These are phyloP conservation scores for Cladosporium sp. DNA, from an alignment of 2,329 filamentous ascomycete species.

Conservation along the genomic window DNA sequence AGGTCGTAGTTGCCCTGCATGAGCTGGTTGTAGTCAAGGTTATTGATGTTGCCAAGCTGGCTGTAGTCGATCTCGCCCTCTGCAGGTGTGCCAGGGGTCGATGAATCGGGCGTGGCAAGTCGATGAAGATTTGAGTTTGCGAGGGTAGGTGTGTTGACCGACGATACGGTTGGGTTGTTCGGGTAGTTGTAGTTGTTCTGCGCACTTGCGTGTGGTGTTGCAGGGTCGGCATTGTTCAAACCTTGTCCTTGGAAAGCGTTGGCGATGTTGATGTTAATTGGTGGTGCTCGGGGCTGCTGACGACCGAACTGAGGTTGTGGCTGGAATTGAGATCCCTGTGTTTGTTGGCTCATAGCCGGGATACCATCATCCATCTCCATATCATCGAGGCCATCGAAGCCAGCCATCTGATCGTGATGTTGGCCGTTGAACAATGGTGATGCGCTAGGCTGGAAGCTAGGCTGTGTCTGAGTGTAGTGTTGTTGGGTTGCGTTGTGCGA, in stretches of 20 bases:
- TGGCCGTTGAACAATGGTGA: constrained; percentile 37
- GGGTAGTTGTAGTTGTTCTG: constrained; percentile 67
- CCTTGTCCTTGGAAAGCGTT: constrained; percentile 68
- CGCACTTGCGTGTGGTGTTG: constrained; percentile 73
- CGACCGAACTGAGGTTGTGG: constrained; percentile 55
- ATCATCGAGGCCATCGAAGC: constrained; percentile 68
- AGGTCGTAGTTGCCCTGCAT: constrained; percentile 43
- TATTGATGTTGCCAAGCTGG: constrained; percentile 41
- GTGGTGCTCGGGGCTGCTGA: constrained; percentile 60
- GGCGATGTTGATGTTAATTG: constrained; percentile 78
- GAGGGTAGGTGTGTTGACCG: constrained; percentile 91
- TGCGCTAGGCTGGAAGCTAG: constrained; percentile 20
- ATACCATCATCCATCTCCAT: constrained; percentile 95
- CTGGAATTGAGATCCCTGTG: constrained; percentile 43
- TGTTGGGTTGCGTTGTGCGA: constrained; percentile 29
- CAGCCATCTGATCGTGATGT: constrained; percentile 34
- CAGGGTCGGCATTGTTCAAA: constrained; percentile 79
- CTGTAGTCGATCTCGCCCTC: constrained; percentile 63
- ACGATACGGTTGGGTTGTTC: constrained; percentile 95
- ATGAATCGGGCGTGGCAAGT: constrained; percentile 64
- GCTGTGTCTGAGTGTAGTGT: constrained; percentile 23
- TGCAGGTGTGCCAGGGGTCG: constrained; percentile 67
- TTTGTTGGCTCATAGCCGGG: constrained; percentile 52
- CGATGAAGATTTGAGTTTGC: constrained; percentile 67
- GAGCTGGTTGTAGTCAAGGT: constrained; percentile 36